Evolutionary conservation across 2,329 filamentous ascomycete genomes (phyloP), one percentile per base, ranked within the genome.

Genomic region (Trematosphaeria pertusa): DNA sequence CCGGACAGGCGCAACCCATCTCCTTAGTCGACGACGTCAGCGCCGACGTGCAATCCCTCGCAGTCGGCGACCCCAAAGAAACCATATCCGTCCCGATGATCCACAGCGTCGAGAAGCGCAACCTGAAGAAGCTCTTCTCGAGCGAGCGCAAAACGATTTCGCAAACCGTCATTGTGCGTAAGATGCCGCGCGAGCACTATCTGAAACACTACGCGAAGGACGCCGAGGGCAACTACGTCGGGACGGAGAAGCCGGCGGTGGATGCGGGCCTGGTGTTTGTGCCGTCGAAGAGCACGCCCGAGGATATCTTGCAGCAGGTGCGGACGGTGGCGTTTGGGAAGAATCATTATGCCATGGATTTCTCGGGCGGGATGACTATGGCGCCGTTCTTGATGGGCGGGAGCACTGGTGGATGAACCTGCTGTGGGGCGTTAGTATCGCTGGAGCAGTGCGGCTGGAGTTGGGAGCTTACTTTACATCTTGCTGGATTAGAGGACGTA

Each of bases 121-220:
- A 53, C 12, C 45, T 52, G 20, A 58, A 50, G 15, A 51, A 58
- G 31, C 40, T 58, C 2, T 19, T 58, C 14, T 44, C 38, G 5
- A 52, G 56, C 18, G 48, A 54, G 8, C 26, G 35, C 3, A 52
- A 51, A 9, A 50, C 39, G 18, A 51, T 62, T 0, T 46, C 55
- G 5, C 56, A 59, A n/a, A 54, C 56, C 2, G 59, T 67, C 3
- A 49, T 61, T 18, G 50, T 58, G 24, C 52, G 63, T 2, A 61
- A 59, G 33, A 67, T 69, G 64, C 56, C 51, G 12, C 57, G 65
- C 19, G 46, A 53, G 11, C 50, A 59, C 21, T 69, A 67, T 44
- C 48, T 61, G 2, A 56, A 59, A 21, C 54, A 63, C 34, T 70
- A 70, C 32, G 60, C 57, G n/a, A 66, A 67, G 14, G 61, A 69